Conservation (phyloP, 345 rosid genomes). For the Brassica rapa region DNA sequence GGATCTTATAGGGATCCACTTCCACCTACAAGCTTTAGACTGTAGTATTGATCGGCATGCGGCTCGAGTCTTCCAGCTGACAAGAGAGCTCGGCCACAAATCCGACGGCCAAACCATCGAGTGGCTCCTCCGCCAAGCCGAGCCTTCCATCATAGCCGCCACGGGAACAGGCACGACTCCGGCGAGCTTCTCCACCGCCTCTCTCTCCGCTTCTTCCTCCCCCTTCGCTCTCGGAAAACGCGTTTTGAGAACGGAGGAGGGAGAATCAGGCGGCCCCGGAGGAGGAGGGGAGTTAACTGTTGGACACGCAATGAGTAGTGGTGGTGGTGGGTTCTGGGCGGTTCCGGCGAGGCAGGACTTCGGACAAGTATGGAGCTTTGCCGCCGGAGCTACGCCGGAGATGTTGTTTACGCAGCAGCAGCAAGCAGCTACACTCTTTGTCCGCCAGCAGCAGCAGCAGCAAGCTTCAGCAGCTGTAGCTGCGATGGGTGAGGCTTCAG, state of each 20-base stretch:
- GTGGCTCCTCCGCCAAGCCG: constrained; percentile 24
- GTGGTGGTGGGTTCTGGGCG: constrained; percentile 82
- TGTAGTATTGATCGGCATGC: too few relatives aligned
- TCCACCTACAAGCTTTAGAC: too few relatives aligned
- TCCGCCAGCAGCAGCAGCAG: constrained; percentile 50
- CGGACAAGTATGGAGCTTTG: constrained; percentile 78
- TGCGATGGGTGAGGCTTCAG: constrained; percentile 93
- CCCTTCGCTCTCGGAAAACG: constrained; percentile 92
- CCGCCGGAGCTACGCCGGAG: constrained; percentile 56
- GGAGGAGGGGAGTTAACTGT: constrained; percentile 39
- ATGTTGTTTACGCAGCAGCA: constrained; percentile 54
- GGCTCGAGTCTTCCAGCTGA: constrained; percentile 12
- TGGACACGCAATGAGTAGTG: constrained; percentile 42
- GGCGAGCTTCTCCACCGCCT: constrained; percentile 29
- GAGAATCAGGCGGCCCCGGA: constrained; percentile 34
- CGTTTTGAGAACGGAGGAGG: constrained; percentile 55
- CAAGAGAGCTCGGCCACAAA: constrained; percentile 17
- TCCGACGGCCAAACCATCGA: constrained; percentile 19
- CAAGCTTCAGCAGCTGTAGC: constrained; percentile 23
- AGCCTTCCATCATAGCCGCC: constrained; percentile 27
- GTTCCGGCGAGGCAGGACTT: constrained; percentile 76
- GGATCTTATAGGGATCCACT: too few relatives aligned
- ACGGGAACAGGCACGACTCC: constrained; percentile 13
- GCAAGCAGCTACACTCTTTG: constrained; percentile 45
- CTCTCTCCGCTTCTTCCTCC: constrained; percentile 53